Percentiles rank a stretch among this genome's conserved stretches.
phyloP scores from a whole-genome alignment of 805 yeast genomes.

The Lachancea quebecensis region DNA sequence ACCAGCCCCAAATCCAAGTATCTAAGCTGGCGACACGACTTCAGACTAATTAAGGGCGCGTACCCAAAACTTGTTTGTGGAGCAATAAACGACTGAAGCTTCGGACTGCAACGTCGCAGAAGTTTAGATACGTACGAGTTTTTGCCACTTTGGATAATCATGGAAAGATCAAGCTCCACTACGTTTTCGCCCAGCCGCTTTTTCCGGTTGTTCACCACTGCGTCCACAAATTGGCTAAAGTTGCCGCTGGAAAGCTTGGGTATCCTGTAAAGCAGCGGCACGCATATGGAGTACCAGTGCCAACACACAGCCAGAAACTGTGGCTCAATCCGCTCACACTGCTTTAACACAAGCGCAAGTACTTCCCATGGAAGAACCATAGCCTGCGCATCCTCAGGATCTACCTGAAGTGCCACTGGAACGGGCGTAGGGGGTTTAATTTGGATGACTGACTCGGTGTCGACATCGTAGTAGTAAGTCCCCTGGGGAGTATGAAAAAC shows the following conservation, averaged over 20 bases:
- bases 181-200: slow-evolving; percentile 52
- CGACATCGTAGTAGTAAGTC: slow-evolving; percentile 12
- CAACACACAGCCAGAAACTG: slow-evolving; percentile 55
- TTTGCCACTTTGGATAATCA: slow-evolving; percentile 83
- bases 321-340: slow-evolving; percentile 15
- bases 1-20: slow-evolving; percentile 76
- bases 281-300: slow-evolving; percentile 49
- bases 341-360: slow-evolving; percentile 34
- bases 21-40: slow-evolving; percentile 57
- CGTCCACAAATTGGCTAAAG: slow-evolving; percentile 65
- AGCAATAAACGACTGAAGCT: slow-evolving; percentile 66
- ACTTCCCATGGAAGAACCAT: slow-evolving; percentile 45
- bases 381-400: not conserved
- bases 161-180: slow-evolving; percentile 60
- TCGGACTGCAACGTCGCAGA: slow-evolving; percentile 65
- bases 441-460: slow-evolving; percentile 13
- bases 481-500: slow-evolving; percentile 16
- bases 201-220: slow-evolving; percentile 45
- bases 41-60: slow-evolving; percentile 77
- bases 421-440: not conserved
- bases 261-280: slow-evolving; percentile 56
- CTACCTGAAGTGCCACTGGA: not conserved
- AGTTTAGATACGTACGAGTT: slow-evolving; percentile 83
- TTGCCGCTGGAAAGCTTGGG: slow-evolving; percentile 65
- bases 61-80: slow-evolving; percentile 94